Base-by-base conservation (phyloP, 176 grass and related monocot genomes). In the Oryza longistaminata region DNA sequence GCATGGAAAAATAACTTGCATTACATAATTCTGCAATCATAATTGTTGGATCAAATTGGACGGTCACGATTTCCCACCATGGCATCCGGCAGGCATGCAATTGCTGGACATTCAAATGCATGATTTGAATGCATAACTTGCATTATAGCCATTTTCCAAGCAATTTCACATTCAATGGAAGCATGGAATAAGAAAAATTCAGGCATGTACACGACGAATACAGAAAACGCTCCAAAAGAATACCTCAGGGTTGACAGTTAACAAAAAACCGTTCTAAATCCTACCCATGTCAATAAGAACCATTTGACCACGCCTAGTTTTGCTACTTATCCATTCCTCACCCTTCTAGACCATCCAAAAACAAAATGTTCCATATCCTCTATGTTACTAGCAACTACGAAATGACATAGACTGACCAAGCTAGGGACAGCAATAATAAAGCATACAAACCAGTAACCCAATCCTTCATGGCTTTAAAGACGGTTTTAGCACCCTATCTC, bases 281-380 rank as follows among this genome's bases (percentile, higher is more conserved):
- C 78, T 82, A 73, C 3, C 2, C 21, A 22, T 71, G 70, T 25
- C 22, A 70, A 65, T 11, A 33, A 71, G 50, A 61, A n/a, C 10
- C 29, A 72, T 16, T 71, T 68, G 7, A 39, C 19, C n/a, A 85
- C 33, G 12, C 71, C 62, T 17, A 75, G 9, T 48, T 74, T 24
- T 81, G 76, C 33, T 55, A 71, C 66, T 31, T 25, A 52, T 65
- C 16, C 58, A 62, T 11, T 73, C 75, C 75, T 68, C 50, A 7
- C n/a, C 53, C 44, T 40, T 26, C 82, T 27, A 19, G 16, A 64
- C 40, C 71, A 89, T 61, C 40, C 19, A 74, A 58, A 2, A 74
- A 79, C 72, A 82, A 73, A 83, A 83, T 62, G 52, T 35, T 52
- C 15, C 15, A n/a, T 65, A 33, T 79, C 60, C 48, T 82, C 78